Conservation (phyloP, 1,284 basidiomycete genomes). For the Caloboletus inedulis region DNA sequence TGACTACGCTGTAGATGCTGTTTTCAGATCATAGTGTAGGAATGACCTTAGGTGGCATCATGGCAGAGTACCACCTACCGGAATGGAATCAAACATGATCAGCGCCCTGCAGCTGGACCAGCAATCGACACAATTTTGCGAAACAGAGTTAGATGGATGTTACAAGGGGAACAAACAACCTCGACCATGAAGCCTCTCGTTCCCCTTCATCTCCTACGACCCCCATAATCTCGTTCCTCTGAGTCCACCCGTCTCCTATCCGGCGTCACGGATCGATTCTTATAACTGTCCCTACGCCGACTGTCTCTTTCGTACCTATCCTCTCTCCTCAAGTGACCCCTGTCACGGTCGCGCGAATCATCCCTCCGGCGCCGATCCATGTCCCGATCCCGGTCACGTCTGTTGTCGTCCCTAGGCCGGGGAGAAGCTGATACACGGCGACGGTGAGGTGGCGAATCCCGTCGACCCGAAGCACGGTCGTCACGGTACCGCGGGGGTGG, state of each 20-base stretch:
- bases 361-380: conserved; percentile 26
- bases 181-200: neutral
- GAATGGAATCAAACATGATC: neutral
- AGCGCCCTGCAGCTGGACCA: neutral
- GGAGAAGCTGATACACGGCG: conserved; percentile 25
- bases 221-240: conserved; percentile 21
- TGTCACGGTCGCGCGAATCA: conserved; percentile 26
- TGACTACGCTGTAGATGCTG: neutral
- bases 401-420: conserved; percentile 18
- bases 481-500: conserved; percentile 36
- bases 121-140: neutral
- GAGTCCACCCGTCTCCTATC: conserved; percentile 22
- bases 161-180: neutral
- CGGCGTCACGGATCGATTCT: conserved; percentile 29
- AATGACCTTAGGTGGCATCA: neutral
- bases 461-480: conserved; percentile 26
- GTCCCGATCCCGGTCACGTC: conserved; percentile 21
- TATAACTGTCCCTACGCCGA: conserved; percentile 15
- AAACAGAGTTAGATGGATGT: neutral
- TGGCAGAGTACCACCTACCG: neutral
- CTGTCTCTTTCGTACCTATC: conserved; percentile 20
- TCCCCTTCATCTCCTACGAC: conserved; percentile 22
- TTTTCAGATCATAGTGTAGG: neutral
- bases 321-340: conserved; percentile 12
- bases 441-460: conserved; percentile 34